Conservation (phyloP, 1,284 basidiomycete genomes). For the Schizophyllum commune region DNA sequence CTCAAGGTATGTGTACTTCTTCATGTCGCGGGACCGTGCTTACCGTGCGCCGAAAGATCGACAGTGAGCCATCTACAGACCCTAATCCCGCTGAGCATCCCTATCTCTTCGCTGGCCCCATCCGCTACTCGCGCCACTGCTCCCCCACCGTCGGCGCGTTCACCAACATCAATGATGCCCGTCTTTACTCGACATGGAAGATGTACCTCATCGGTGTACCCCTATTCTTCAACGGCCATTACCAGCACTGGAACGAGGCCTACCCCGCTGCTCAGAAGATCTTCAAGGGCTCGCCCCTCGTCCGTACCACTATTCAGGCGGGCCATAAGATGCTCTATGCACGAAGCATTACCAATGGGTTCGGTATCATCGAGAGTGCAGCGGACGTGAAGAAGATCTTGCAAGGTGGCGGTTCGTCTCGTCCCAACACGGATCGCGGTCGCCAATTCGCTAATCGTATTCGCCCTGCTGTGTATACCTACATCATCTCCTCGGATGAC, state of each 20-base stretch:
- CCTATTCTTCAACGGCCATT: slow-evolving; percentile 48
- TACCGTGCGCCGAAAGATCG: slow-evolving; percentile 21
- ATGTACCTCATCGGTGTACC: slow-evolving; percentile 57
- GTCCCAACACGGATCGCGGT: slow-evolving; percentile 5
- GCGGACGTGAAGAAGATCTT: slow-evolving; percentile 45
- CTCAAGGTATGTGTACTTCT: slow-evolving; percentile 39
- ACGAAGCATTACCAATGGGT: slow-evolving; percentile 52
- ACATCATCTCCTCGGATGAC: slow-evolving; percentile 63
- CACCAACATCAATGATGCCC: slow-evolving; percentile 50
- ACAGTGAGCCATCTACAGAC: slow-evolving; percentile 20
- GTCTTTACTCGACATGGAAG: slow-evolving; percentile 78
- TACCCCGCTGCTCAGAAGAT: slow-evolving; percentile 67
- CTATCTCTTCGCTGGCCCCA: slow-evolving; percentile 66
- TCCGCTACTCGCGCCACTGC: slow-evolving; percentile 61
- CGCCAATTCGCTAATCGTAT: slow-evolving; percentile 38
- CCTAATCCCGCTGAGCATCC: slow-evolving; percentile 30
- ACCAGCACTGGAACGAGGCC: slow-evolving; percentile 57
- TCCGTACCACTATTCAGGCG: slow-evolving; percentile 60
- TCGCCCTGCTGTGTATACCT: slow-evolving; percentile 74
- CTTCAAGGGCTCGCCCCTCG: slow-evolving; percentile 43
- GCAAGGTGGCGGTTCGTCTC: slow-evolving; percentile 22
- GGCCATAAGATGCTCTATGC: slow-evolving; percentile 71
- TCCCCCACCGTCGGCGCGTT: slow-evolving; percentile 60
- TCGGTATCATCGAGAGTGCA: slow-evolving; percentile 44
- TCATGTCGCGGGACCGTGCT: background rate